Evolutionary conservation across 805 yeast species (phyloP), one percentile per base, ranked within the genome.

Genomic region (Candida xyloterini): DNA sequence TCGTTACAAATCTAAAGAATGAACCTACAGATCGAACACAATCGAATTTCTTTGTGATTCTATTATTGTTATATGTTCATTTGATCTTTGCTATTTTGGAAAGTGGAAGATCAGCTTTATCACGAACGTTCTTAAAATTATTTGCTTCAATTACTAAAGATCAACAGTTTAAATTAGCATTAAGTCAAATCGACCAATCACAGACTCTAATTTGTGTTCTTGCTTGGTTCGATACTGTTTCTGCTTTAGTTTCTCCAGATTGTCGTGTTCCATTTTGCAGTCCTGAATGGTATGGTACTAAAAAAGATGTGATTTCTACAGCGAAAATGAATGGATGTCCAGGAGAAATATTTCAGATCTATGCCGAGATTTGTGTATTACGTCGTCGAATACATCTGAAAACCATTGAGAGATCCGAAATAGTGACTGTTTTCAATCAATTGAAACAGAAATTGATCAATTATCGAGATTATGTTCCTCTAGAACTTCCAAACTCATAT

Each of bases 261-360:
- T 75, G 76, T 47, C 56, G 82, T 13, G 50, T 74, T 22, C 81
- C 82, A 0, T 74, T 61, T 40, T 74, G 79, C 55, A 68, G 65
- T 21, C 71, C 74, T 8, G 66, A 58, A 14, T 76, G 80, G 79
- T 76, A 73, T 47, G 81, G 81, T 2, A 57, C 64, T 7, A 63
- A 59, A 36, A 49, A 55, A 20, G 71, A 67, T 41, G 51, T 53
- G 9, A 63, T 71, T 4, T 74, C 80, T 13, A 74, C 79, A 0
- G 66, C 74, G 5, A 67, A 65, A 40, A 66, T 77, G 70, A 74
- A 73, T 72, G 82, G 81, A 1, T 77, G 82, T 46, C 81, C 82
- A 0, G 79, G 78, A 3, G 80, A 75, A 43, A 69, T 77, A 1
- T 76, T 77, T 51, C 55, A 57, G 13, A 68, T 74, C 4, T 62